Percentiles rank a stretch among this genome's conserved stretches.
Conservation (phyloP, 257 asterid genomes). For the Osmanthus fragrans region DNA sequence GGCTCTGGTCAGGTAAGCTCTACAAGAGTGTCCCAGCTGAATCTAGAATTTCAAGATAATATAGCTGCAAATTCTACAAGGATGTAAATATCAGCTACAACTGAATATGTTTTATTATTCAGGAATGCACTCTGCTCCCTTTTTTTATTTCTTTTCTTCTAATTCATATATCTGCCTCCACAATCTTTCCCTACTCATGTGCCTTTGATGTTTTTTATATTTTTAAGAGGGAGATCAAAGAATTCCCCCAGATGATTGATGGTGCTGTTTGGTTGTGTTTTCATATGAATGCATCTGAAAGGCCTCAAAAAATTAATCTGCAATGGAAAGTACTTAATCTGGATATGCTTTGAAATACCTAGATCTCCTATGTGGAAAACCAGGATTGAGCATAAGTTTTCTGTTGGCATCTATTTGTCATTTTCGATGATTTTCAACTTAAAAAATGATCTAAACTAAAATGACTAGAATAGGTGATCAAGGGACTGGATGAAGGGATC, state of each 20-base stretch:
- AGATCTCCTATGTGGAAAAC: neutral
- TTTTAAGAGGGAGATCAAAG: too few species aligned
- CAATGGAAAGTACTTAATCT: neutral
- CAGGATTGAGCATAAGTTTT: neutral
- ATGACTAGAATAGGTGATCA: slow-evolving; percentile 59
- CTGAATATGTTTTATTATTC: neutral
- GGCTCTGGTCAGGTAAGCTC: slow-evolving; percentile 87
- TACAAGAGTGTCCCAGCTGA: neutral
- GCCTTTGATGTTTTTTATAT: neutral
- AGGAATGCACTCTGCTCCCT: neutral
- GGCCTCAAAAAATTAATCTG: neutral
- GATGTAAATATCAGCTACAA: neutral
- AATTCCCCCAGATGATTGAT: too few species aligned
- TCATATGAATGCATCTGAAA: neutral
- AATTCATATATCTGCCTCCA: neutral
- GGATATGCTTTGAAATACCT: neutral
- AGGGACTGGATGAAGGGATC: slow-evolving; percentile 97
- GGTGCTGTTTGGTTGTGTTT: neutral
- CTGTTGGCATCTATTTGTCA: neutral
- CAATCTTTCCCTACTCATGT: neutral
- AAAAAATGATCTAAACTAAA: slow-evolving; percentile 12
- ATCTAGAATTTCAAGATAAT: neutral
- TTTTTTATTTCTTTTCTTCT: neutral
- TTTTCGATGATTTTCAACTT: neutral
- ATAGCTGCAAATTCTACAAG: neutral